Percentiles rank a stretch among this genome's conserved stretches.
Evolutionary conservation across 1,139 yeast genomes (phyloP).

Genomic region (Hemisphaericaspora xylofermentans): DNA sequence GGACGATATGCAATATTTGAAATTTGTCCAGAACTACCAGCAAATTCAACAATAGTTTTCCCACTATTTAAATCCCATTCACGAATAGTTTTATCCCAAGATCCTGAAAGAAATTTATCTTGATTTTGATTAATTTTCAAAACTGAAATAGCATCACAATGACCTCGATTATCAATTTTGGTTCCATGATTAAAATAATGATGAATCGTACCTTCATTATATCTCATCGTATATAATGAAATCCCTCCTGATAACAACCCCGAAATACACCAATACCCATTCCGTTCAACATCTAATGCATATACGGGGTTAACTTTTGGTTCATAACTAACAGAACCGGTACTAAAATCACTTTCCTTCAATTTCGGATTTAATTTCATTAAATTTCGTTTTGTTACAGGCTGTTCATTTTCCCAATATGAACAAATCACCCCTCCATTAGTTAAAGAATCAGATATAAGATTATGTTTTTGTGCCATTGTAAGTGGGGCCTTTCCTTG

Average conservation of each 20-base stretch:
- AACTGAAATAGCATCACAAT: conserved; percentile 73
- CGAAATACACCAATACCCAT: conserved; percentile 80
- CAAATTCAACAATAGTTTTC: conserved; percentile 43
- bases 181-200: conserved; percentile 61
- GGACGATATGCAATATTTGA: conserved; percentile 82
- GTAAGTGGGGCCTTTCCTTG: conserved; percentile 91
- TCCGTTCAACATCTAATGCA: conserved; percentile 78
- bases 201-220: conserved; percentile 78
- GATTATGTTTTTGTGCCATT: conserved; percentile 85
- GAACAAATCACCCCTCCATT: conserved; percentile 81
- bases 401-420: conserved; percentile 97
- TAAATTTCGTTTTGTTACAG: conserved; percentile 47
- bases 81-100: conserved; percentile 81
- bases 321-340: conserved; percentile 52
- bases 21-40: conserved; percentile 71
- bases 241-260: conserved; percentile 89
- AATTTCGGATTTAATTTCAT: conserved; percentile 43
- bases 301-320: conserved; percentile 82
- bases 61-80: conserved; percentile 91
- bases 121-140: conserved; percentile 63
- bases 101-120: conserved; percentile 69
- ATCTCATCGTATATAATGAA: conserved; percentile 75
- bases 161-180: conserved; percentile 36
- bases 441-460: conserved; percentile 65
- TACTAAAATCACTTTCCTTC: conserved; percentile 41